Conservation (phyloP, 208 protist genomes). For the Tritrichomonas foetus region DNA sequence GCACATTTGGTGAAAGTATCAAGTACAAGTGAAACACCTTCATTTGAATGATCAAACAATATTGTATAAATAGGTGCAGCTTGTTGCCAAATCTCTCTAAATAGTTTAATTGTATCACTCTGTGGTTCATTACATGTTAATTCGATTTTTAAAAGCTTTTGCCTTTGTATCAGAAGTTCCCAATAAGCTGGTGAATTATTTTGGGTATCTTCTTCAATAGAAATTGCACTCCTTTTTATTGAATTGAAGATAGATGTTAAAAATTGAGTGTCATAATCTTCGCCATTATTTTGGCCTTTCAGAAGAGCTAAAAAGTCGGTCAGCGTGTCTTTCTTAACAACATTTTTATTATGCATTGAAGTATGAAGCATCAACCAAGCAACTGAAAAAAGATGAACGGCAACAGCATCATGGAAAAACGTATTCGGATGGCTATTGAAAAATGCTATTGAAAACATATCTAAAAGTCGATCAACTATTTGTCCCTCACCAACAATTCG, state of each 20-base stretch:
- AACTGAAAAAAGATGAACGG: neutral
- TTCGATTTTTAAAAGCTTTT: neutral
- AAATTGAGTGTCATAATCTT: slow-evolving; percentile 37
- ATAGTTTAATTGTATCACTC: neutral
- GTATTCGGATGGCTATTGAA: neutral
- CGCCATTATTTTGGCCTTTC: slow-evolving; percentile 17
- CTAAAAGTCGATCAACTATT: neutral
- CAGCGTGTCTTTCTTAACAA: neutral
- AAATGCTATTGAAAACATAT: neutral
- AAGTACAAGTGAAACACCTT: neutral
- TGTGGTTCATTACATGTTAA: neutral
- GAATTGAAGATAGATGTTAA: neutral
- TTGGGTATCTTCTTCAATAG: neutral
- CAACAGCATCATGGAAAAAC: neutral
- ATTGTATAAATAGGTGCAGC: neutral
- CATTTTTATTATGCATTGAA: neutral
- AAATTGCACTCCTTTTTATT: neutral
- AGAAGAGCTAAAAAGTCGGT: neutral
- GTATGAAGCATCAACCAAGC: slow-evolving; percentile 18
- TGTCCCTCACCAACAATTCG: slow-evolving; percentile 19
- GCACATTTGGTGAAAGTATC: neutral
- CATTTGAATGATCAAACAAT: neutral
- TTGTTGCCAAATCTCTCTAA: slow-evolving; percentile 1
- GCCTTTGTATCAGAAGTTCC: neutral
- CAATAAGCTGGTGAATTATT: neutral